A percentile compares a stretch with the other conserved stretches of the same genome.
Conservation (phyloP, 2,329 filamentous ascomycete genomes). For the Botrytis tulipae region DNA sequence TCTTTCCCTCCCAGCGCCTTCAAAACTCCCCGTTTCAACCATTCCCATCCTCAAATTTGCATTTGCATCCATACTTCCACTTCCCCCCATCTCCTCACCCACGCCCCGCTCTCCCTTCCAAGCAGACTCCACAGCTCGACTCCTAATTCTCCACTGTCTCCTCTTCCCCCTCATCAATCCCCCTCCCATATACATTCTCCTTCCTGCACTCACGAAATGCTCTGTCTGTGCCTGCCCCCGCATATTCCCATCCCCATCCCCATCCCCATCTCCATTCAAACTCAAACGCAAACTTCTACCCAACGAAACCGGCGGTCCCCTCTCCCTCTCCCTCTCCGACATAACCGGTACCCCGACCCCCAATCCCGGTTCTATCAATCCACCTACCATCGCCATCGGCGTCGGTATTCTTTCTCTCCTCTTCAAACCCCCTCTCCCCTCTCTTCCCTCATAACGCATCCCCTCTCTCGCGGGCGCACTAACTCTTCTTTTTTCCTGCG, state of each 20-base stretch:
- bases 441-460: not conserved
- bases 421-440: not conserved
- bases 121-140: not conserved
- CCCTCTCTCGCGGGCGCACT: constrained; percentile 5
- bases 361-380: not conserved
- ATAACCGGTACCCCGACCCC: not conserved
- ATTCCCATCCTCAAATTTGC: not conserved
- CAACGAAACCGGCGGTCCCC: constrained; percentile 8
- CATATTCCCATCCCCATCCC: not conserved
- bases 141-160: constrained; percentile 12
- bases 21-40: not conserved
- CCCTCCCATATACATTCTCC: not conserved
- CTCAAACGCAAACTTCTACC: not conserved
- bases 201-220: not conserved
- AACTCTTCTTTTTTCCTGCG: not conserved
- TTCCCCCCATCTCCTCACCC: not conserved
- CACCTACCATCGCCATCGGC: not conserved
- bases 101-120: not conserved
- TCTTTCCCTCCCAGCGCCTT: not conserved
- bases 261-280: not conserved
- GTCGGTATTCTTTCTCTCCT: constrained; percentile 4
- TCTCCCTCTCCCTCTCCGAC: not conserved
- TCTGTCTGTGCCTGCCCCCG: not conserved
- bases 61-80: not conserved
- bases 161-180: constrained; percentile 9